phyloP scores from a whole-genome alignment of 1,284 basidiomycete species.

The Spongiforma sp. region DNA sequence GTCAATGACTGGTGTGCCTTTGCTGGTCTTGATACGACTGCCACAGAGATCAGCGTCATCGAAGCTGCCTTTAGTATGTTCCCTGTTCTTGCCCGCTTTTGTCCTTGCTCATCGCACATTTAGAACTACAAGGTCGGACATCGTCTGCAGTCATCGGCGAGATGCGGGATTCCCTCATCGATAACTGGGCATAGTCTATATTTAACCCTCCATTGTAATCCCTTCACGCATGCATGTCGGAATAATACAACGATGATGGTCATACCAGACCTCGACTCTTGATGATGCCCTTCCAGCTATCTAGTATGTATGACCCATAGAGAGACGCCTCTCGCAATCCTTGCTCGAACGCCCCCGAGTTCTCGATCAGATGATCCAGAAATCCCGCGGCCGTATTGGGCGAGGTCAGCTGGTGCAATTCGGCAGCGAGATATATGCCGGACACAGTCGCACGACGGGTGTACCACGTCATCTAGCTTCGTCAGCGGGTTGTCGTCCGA shows the following conservation, averaged over 20 bases:
- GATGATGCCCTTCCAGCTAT: not conserved
- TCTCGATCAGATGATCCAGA: conserved; percentile 63
- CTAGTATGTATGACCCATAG: conserved; percentile 63
- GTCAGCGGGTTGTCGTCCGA: conserved; percentile 9
- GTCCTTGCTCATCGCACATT: not conserved
- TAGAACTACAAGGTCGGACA: conserved; percentile 90
- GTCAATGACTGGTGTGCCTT: conserved; percentile 99
- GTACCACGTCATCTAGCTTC: conserved; percentile 67
- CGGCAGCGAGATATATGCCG: conserved; percentile 69
- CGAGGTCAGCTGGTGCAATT: conserved; percentile 77
- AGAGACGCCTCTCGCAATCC: conserved; percentile 53
- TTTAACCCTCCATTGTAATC: too few relatives aligned
- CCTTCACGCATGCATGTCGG: too few relatives aligned
- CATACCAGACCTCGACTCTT: not conserved
- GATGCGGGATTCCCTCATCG: conserved; percentile 94
- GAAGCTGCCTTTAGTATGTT: conserved; percentile 94
- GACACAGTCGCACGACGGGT: conserved; percentile 63
- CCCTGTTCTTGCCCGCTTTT: conserved; percentile 1
- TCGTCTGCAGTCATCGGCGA: conserved; percentile 89
- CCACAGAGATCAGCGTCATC: conserved; percentile 98
- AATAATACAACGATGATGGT: not conserved
- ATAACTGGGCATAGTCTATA: conserved; percentile 82
- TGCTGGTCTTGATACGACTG: conserved; percentile 95
- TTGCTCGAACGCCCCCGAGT: conserved; percentile 47
- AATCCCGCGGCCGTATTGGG: conserved; percentile 66